Evolutionary conservation across 2,329 filamentous ascomycete species (phyloP).

Genomic region (Coniochaeta prunicola): DNA sequence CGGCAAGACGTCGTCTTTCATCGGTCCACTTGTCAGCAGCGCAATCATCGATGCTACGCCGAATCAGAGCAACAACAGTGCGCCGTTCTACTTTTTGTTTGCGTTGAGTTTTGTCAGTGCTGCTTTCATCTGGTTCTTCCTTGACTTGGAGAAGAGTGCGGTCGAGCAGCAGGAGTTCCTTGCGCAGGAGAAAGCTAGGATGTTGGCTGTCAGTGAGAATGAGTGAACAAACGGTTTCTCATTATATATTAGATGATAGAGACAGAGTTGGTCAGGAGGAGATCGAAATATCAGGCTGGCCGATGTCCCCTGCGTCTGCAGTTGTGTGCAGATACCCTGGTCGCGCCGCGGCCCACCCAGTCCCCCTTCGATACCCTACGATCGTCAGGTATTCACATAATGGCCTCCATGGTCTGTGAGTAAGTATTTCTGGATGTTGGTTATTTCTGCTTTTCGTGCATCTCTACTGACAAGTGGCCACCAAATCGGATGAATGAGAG

Average conservation of each 20-base stretch:
- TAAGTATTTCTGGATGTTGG: not conserved
- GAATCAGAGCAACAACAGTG: slow-evolving; percentile 45
- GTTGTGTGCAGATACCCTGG: not conserved
- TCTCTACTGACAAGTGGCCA: not conserved
- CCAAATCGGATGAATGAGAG: not conserved
- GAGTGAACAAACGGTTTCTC: not conserved
- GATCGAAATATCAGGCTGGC: not conserved
- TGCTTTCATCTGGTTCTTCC: slow-evolving; percentile 41
- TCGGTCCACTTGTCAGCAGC: slow-evolving; percentile 60
- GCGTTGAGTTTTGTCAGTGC: slow-evolving; percentile 50
- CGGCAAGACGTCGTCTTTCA: slow-evolving; percentile 61
- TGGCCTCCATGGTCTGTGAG: not conserved
- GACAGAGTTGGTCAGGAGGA: not conserved
- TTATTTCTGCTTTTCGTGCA: not conserved
- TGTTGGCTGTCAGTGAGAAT: not conserved
- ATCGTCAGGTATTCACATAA: not conserved
- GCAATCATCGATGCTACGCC: slow-evolving; percentile 60
- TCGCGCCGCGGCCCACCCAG: not conserved
- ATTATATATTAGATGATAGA: not conserved
- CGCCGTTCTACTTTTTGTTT: slow-evolving; percentile 61
- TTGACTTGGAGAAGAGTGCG: slow-evolving; percentile 55
- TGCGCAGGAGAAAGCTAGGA: slow-evolving; percentile 21
- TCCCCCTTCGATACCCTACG: not conserved
- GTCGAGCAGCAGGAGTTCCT: slow-evolving; percentile 52
- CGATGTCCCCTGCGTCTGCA: not conserved